A percentile compares a stretch with the other conserved stretches of the same genome.
These are phyloP conservation scores for Boletus huronensis DNA, from an alignment of 768 basidiomycete species.

Conservation along the genomic window DNA sequence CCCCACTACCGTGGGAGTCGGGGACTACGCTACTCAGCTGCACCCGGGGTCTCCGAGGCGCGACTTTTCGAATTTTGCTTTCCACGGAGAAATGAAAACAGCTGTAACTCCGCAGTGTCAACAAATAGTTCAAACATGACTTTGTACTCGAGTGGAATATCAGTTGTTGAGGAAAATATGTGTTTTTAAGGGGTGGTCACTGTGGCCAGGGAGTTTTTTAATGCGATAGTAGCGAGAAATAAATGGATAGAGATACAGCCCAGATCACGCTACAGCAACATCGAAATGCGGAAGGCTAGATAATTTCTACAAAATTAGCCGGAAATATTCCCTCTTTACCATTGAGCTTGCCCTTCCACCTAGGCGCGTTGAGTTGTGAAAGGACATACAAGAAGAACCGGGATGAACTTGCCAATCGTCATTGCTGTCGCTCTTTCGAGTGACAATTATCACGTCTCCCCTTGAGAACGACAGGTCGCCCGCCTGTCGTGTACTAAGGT, in stretches of 20 bases:
- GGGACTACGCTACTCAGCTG: too few relatives aligned
- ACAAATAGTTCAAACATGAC: too few relatives aligned
- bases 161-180: too few relatives aligned
- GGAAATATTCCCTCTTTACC: constrained; percentile 69
- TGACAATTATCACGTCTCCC: constrained; percentile 70
- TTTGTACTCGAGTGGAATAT: too few relatives aligned
- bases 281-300: constrained; percentile 20
- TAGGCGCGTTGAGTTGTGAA: constrained; percentile 22
- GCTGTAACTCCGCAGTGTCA: too few relatives aligned
- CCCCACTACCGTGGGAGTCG: background rate
- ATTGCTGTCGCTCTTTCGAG: constrained; percentile 63
- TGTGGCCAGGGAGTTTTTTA: too few relatives aligned
- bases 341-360: constrained; percentile 75
- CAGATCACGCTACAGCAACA: background rate
- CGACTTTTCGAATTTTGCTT: too few relatives aligned
- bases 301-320: constrained; percentile 79
- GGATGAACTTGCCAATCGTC: constrained; percentile 62
- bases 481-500: constrained; percentile 36
- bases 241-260: constrained; percentile 1
- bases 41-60: too few relatives aligned
- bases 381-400: background rate
- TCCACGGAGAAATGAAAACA: too few relatives aligned
- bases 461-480: constrained; percentile 76
- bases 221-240: too few relatives aligned
- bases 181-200: too few relatives aligned